Evolutionary conservation across 768 basidiomycete species (phyloP).

Genomic region (Trametes gibbosa): DNA sequence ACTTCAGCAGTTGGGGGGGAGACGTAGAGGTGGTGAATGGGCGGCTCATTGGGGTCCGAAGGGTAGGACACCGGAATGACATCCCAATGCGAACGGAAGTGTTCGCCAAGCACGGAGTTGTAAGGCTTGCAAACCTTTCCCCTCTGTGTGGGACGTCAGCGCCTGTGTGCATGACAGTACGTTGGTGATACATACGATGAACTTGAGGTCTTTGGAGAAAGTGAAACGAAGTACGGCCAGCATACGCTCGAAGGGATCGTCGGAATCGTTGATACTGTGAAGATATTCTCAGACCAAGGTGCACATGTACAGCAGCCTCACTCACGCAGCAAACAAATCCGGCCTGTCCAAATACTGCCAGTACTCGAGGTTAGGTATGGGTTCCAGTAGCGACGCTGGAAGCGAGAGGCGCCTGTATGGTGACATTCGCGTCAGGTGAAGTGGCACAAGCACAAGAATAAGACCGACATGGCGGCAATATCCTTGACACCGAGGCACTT

Average conservation of each 20-base stretch:
- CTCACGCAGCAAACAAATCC: conserved; percentile 88
- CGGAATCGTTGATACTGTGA: conserved; percentile 83
- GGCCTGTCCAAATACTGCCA: conserved; percentile 93
- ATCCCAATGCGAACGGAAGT: conserved; percentile 88
- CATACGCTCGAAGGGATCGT: conserved; percentile 93
- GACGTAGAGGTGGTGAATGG: conserved; percentile 43
- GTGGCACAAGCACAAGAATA: neutral
- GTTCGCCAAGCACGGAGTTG: conserved; percentile 84
- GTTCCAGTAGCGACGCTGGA: conserved; percentile 90
- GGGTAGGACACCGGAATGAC: conserved; percentile 60
- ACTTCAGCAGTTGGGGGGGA: conserved; percentile 24
- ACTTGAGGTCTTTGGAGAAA: conserved; percentile 94
- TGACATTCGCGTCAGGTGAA: neutral
- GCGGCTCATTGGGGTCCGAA: conserved; percentile 44
- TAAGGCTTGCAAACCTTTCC: conserved; percentile 94
- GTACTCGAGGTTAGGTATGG: conserved; percentile 94
- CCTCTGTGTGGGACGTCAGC: conserved; percentile 45
- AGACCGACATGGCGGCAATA: conserved; percentile 84
- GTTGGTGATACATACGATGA: conserved; percentile 54
- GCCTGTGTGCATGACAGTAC: neutral
- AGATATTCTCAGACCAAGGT: neutral
- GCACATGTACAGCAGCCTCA: conserved; percentile 19
- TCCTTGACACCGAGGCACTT: conserved; percentile 93
- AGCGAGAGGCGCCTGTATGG: conserved; percentile 78
- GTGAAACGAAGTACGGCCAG: conserved; percentile 85